Percentiles rank a stretch among this genome's conserved stretches.
phyloP scores from a whole-genome alignment of 2,329 filamentous ascomycete species.

The Fusarium goolgardi region DNA sequence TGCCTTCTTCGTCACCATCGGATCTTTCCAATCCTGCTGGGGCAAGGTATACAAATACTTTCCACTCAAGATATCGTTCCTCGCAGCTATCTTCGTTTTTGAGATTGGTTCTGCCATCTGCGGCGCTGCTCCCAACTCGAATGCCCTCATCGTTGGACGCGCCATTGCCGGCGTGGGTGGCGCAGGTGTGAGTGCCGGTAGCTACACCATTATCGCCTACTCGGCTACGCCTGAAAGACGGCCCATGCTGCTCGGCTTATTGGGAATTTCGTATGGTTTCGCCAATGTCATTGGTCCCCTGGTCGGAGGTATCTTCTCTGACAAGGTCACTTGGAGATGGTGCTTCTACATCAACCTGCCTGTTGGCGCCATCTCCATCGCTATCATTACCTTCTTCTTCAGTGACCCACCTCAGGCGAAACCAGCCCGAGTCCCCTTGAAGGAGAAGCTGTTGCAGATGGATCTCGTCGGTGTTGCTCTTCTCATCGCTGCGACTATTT shows the following conservation, averaged over 20 bases:
- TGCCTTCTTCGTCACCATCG: slow-evolving; percentile 46
- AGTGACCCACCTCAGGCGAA: slow-evolving; percentile 50
- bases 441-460: slow-evolving; percentile 59
- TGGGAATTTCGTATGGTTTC: slow-evolving; percentile 58
- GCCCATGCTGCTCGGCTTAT: slow-evolving; percentile 42
- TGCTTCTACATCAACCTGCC: slow-evolving; percentile 39
- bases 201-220: slow-evolving; percentile 32
- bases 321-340: slow-evolving; percentile 36
- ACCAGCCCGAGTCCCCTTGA: slow-evolving; percentile 36
- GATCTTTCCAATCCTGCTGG: slow-evolving; percentile 43
- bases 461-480: slow-evolving; percentile 57
- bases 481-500: slow-evolving; percentile 56
- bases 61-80: slow-evolving; percentile 45
- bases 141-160: slow-evolving; percentile 66
- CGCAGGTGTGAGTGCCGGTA: slow-evolving; percentile 55
- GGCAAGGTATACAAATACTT: slow-evolving; percentile 49
- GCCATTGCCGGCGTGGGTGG: slow-evolving; percentile 66
- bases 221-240: slow-evolving; percentile 20
- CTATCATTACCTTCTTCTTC: slow-evolving; percentile 54
- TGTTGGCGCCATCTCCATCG: slow-evolving; percentile 48
- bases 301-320: slow-evolving; percentile 27
- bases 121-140: slow-evolving; percentile 64
- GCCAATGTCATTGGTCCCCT: slow-evolving; percentile 47
- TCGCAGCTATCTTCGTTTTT: slow-evolving; percentile 58
- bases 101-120: slow-evolving; percentile 67